These are phyloP conservation scores for Stemphylium vesicarium DNA, from an alignment of 2,329 filamentous ascomycete genomes.

Conservation along the genomic window DNA sequence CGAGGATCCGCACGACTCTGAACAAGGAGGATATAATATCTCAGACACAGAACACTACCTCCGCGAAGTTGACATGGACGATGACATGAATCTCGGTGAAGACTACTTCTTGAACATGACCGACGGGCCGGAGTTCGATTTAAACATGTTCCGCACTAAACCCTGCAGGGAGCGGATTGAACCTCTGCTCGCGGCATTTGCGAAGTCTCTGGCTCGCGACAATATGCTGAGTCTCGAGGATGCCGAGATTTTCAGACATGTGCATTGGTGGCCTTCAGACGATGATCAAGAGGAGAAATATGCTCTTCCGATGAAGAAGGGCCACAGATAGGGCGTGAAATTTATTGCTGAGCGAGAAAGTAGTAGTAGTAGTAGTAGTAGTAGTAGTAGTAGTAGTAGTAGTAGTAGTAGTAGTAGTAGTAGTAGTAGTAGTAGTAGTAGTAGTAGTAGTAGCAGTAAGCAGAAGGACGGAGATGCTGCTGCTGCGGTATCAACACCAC, in stretches of 20 bases:
- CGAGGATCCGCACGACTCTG: slow-evolving; percentile 19
- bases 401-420: too few relatives aligned
- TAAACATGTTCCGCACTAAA: slow-evolving; percentile 16
- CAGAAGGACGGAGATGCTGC: neutral
- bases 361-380: too few relatives aligned
- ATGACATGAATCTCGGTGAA: neutral
- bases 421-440: too few relatives aligned
- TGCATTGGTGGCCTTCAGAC: too few relatives aligned
- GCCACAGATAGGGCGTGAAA: too few relatives aligned
- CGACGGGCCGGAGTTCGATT: slow-evolving; percentile 7
- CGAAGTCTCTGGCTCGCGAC: slow-evolving; percentile 11
- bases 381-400: too few relatives aligned
- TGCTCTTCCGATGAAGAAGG: too few relatives aligned
- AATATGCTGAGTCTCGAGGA: slow-evolving; percentile 18
- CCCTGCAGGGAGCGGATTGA: slow-evolving; percentile 20
- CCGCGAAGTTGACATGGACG: slow-evolving; percentile 8
- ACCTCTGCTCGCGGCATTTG: slow-evolving; percentile 19
- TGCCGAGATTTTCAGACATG: slow-evolving; percentile 18
- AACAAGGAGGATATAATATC: slow-evolving; percentile 21
- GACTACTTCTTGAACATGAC: neutral
- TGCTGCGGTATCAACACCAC: slow-evolving; percentile 6
- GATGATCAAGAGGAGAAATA: too few relatives aligned
- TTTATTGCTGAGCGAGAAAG: too few relatives aligned
- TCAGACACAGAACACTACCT: slow-evolving; percentile 16
- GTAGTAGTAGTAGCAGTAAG: too few relatives aligned